A percentile compares a stretch with the other conserved stretches of the same genome.
These are phyloP conservation scores for Ruellia speciosa DNA, from an alignment of 305 asterid species.

Conservation along the genomic window DNA sequence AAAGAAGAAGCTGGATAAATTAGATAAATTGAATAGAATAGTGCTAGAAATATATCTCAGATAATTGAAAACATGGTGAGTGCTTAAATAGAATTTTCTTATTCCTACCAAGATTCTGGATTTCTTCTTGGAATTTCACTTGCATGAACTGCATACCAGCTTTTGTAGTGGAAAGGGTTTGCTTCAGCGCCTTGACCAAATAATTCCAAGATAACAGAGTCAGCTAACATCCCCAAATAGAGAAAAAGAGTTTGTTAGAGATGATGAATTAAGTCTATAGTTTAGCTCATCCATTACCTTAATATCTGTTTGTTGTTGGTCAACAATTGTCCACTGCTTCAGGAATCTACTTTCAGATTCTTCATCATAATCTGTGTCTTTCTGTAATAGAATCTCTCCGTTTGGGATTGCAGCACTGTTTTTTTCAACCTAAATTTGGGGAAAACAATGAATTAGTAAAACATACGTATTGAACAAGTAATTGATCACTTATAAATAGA, in stretches of 20 bases:
- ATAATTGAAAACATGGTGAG: neutral
- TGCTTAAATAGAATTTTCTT: conserved; percentile 10
- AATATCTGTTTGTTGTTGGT: conserved; percentile 62
- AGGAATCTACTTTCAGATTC: conserved; percentile 34
- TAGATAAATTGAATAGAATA: neutral
- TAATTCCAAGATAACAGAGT: conserved; percentile 13
- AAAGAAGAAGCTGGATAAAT: conserved; percentile 5
- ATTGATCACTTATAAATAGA: conserved; percentile 10
- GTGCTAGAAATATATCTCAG: neutral
- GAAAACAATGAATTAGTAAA: conserved; percentile 13
- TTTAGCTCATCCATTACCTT: conserved; percentile 51
- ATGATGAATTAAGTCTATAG: conserved; percentile 9
- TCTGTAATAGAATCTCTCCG: conserved; percentile 30
- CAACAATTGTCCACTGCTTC: conserved; percentile 55
- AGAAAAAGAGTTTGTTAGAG: conserved; percentile 7
- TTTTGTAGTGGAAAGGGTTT: conserved; percentile 66
- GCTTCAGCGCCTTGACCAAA: conserved; percentile 56
- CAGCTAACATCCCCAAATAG: conserved; percentile 3
- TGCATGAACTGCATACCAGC: conserved; percentile 91
- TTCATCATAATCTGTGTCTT: conserved; percentile 33
- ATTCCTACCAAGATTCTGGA: conserved; percentile 61
- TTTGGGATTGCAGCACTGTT: conserved; percentile 27
- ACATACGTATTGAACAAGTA: conserved; percentile 4
- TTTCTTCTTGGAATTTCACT: conserved; percentile 75
- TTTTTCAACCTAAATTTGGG: conserved; percentile 21